phyloP scores from a whole-genome alignment of 108 stramenopile genomes.

The Pseudonitzschia pungens region DNA sequence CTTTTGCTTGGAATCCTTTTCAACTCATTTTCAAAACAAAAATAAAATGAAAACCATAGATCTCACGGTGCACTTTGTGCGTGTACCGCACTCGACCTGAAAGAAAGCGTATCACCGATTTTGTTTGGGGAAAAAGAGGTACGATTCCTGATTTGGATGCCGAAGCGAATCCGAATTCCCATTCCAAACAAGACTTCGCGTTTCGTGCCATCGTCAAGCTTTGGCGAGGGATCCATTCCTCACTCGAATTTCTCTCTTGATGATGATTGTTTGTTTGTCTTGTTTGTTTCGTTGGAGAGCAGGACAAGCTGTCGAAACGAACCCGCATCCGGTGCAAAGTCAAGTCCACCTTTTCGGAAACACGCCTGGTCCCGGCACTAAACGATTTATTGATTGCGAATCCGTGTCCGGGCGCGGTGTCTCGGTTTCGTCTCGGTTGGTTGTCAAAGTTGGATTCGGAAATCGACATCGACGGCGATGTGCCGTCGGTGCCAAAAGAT shows the following conservation, averaged over 20 bases:
- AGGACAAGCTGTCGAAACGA: constrained; percentile 27
- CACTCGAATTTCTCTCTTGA: background rate
- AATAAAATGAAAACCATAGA: too few relatives aligned
- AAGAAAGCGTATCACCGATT: constrained; percentile 70
- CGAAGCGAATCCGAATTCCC: too few relatives aligned
- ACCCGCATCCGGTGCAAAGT: constrained; percentile 89
- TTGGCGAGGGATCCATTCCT: background rate
- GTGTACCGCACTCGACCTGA: constrained; percentile 74
- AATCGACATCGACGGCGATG: constrained; percentile 18
- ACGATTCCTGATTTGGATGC: background rate
- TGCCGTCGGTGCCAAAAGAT: constrained; percentile 30
- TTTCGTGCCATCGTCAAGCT: too few relatives aligned
- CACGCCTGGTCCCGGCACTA: constrained; percentile 89
- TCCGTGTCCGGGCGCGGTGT: constrained; percentile 91
- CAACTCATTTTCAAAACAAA: background rate
- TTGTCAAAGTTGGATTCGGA: constrained; percentile 31
- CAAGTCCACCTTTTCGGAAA: constrained; percentile 92
- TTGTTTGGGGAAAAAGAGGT: constrained; percentile 59
- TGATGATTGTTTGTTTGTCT: background rate
- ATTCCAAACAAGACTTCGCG: too few relatives aligned
- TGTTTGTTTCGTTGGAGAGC: constrained; percentile 17
- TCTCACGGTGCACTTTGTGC: constrained; percentile 92
- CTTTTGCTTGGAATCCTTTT: background rate
- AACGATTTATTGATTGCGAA: constrained; percentile 96
- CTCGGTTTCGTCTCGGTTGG: constrained; percentile 89